A percentile compares a stretch with the other conserved stretches of the same genome.
phyloP scores from a whole-genome alignment of 1,284 basidiomycete genomes.

The Cystobasidiaceae sp. region DNA sequence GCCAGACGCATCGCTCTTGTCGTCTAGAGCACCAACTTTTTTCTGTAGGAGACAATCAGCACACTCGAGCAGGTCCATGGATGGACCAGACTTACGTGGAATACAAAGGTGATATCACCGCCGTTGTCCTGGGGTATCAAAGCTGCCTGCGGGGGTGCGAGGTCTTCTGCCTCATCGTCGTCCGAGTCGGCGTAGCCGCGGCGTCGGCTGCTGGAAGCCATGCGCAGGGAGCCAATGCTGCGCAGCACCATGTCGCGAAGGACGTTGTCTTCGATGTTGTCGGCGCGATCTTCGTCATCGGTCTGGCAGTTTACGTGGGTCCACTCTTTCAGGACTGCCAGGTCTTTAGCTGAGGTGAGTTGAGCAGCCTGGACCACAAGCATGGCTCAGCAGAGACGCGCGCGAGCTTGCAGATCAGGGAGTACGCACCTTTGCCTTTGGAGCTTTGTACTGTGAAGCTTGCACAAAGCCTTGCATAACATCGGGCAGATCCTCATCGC shows the following conservation, averaged over 20 bases:
- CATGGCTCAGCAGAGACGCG: conserved; percentile 5
- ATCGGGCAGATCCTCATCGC: conserved; percentile 29
- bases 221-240: conserved; percentile 18
- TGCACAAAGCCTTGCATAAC: conserved; percentile 57
- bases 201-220: neutral
- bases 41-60: neutral
- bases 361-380: conserved; percentile 49
- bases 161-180: neutral
- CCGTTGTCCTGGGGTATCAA: neutral
- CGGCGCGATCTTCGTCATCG: conserved; percentile 14
- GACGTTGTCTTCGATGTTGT: conserved; percentile 41
- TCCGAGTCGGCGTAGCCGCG: neutral
- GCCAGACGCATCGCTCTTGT: no score
- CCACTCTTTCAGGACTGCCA: conserved; percentile 82
- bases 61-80: neutral
- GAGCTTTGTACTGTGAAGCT: conserved; percentile 57
- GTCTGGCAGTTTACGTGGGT: conserved; percentile 61
- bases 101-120: conserved; percentile 24
- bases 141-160: neutral
- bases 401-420: neutral
- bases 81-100: conserved; percentile 20
- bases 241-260: conserved; percentile 31
- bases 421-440: conserved; percentile 51
- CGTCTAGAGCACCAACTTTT: conserved; percentile 5
- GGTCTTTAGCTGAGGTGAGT: conserved; percentile 66